Base-by-base conservation (phyloP, 2,329 filamentous ascomycete species). In the Ascochyta koolunga region DNA sequence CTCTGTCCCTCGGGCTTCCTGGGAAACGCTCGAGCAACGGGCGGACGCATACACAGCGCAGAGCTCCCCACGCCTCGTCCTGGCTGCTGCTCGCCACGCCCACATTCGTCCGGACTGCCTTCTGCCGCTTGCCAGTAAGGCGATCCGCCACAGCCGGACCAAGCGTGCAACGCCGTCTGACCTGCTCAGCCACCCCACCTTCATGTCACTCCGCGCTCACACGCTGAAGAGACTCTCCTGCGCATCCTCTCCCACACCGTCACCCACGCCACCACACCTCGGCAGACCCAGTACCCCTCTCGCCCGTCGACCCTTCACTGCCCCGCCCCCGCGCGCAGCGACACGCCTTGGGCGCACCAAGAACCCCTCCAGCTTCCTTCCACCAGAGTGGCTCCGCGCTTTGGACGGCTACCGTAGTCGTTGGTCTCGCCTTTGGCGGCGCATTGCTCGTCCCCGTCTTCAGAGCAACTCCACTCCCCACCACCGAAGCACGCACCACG, bases 371-470 rank as follows among this genome's bases (percentile, higher is more conserved):
- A 9, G 42, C 16, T 22, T 18, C n/a, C 18, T 11, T 16, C 31
- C 43, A 41, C 21, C 62, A 61, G 42, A 75, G 71, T 55, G 65
- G 65, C 25, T 58, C 63, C 35, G 61, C 57, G 25, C 41, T 68
- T 15, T 68, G 68, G 58, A 66, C 68, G 38, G 65, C 58, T 29
- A 58, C 62, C 11, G 40, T 73, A 40, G 60, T 72, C 19, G 43
- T 71, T 48, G 65, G 65, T 35, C 59, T 75, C 63, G 67, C 70
- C 24, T 63, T 72, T 54, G 67, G 69, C 57, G 62, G 72, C 52
- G 68, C 68, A 18, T 39, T 74, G 22, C 59, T 74, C 29, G 58
- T 66, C 36, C 62, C 70, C 2, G 48, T 66, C 19, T 35, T 59
- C 29, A 61, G 48, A n/a, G 45, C 18, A 32, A 47, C 56, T 4